These are phyloP conservation scores for Ambrosia hybrid DNA, from an alignment of 140 eudicot species.

Conservation along the genomic window DNA sequence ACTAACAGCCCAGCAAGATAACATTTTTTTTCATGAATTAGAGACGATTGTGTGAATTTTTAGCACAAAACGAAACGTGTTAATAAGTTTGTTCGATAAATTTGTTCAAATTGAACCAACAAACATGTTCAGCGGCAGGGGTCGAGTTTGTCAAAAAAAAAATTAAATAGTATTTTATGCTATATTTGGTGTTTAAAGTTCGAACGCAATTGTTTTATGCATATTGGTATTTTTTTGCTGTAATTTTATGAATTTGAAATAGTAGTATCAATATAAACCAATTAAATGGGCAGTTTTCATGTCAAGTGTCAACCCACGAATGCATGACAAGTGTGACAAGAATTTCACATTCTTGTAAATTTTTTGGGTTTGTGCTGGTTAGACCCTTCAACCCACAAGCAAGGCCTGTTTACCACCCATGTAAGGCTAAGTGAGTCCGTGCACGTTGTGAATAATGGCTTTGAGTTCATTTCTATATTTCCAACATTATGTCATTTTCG, in stretches of 20 bases:
- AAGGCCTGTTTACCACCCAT: not conserved
- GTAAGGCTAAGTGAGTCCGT: not conserved
- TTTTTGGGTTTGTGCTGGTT: not conserved
- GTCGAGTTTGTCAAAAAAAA: not conserved
- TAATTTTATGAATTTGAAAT: no score
- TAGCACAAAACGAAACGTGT: not conserved
- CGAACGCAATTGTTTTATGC: not conserved
- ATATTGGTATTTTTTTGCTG: no score
- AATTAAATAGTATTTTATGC: not conserved
- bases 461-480: conserved; percentile 26
- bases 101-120: not conserved
- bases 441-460: conserved; percentile 20
- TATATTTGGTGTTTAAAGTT: not conserved
- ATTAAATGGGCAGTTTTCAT: no score
- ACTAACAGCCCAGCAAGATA: no score
- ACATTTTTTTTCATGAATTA: no score
- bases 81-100: not conserved
- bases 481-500: conserved; percentile 28
- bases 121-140: no score
- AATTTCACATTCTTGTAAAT: no score
- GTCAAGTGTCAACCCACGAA: no score
- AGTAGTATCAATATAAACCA: no score
- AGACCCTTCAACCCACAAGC: not conserved
- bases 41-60: not conserved
- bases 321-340: no score